Base-by-base conservation (phyloP, 306 rosid species). In the Hippophae rhamnoides region DNA sequence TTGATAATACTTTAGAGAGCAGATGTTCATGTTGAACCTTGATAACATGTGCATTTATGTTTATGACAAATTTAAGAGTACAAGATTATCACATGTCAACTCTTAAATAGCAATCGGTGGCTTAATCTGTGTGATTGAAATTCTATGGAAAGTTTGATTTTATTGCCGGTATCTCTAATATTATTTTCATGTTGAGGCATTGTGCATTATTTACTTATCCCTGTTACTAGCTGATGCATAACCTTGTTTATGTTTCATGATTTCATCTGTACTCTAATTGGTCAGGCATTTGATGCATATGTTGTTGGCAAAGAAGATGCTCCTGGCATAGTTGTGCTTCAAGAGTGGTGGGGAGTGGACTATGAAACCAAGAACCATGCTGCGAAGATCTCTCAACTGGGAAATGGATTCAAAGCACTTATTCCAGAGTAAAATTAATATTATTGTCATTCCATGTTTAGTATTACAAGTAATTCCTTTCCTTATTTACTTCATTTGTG, bases 261-360 rank as follows among this genome's bases (percentile, higher is more conserved):
- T 18, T 18, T 18, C 14, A 55, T 57, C 51, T 56, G 9, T 50
- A 51, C 52, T 75, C 44, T 58, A 31, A 59, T 54, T 74, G 70
- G 38, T 43, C 81, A 89, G 97, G 65, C 78, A 58, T 89, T 89
- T 69, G 86, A 84, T 71, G 97, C 84, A 8, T 89, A 89, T 56
- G 82, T 86, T 57, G 81, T 89, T 58, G 95, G 97, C 56, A 81
- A 69, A 76, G 97, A 89, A 10, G 82, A 78, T 71, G 95, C 95
- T 74, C 95, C 97, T 5, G 97, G 95, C 48, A 81, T 86, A 64
- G 95, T 86, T 57, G 93, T 89, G 67, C 76, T 89, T 60, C 95
- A 89, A 74, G 95, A 89, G 65, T 86, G 95, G 95, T 89, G 95
- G 95, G 97, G 97, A 47, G 87, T 89, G 60, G 95, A 89, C 72